Conservation (phyloP, 164 flowering plant species). For the Hamamelis virginiana region DNA sequence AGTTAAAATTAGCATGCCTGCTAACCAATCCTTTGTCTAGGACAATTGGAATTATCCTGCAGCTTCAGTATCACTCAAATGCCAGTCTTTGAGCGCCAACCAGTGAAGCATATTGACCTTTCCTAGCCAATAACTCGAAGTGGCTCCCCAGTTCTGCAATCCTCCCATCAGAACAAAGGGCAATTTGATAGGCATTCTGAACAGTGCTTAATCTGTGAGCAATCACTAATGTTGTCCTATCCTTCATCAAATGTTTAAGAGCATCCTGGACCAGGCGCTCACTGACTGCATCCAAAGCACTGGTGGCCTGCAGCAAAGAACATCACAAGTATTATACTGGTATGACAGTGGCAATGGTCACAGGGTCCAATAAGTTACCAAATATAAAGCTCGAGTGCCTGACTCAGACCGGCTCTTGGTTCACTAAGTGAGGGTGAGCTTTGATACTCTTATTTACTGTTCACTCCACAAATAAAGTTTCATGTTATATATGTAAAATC, state of each 20-base stretch:
- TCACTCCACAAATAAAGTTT: no score
- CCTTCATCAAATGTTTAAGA: slow-evolving; percentile 79
- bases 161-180: slow-evolving; percentile 79
- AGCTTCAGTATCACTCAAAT: slow-evolving; percentile 52
- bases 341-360: neutral
- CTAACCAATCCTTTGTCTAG: neutral
- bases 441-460: no score
- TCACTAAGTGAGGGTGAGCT: no score
- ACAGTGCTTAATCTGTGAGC: slow-evolving; percentile 97
- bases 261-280: slow-evolving; percentile 93
- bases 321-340: neutral
- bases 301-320: slow-evolving; percentile 68
- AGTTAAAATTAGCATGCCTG: neutral
- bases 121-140: slow-evolving; percentile 58
- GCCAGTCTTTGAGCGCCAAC: slow-evolving; percentile 94
- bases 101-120: slow-evolving; percentile 84
- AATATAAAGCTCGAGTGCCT: neutral
- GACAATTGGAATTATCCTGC: neutral
- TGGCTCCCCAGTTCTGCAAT: slow-evolving; percentile 88
- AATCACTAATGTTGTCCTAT: slow-evolving; percentile 88
- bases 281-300: slow-evolving; percentile 89
- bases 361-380: neutral
- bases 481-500: no score
- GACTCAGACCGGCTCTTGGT: no score
- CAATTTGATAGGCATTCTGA: slow-evolving; percentile 92